Percentiles rank a stretch among this genome's conserved stretches.
phyloP scores from a whole-genome alignment of 176 grass and related monocot genomes.

The Urochloa ruziziensis region DNA sequence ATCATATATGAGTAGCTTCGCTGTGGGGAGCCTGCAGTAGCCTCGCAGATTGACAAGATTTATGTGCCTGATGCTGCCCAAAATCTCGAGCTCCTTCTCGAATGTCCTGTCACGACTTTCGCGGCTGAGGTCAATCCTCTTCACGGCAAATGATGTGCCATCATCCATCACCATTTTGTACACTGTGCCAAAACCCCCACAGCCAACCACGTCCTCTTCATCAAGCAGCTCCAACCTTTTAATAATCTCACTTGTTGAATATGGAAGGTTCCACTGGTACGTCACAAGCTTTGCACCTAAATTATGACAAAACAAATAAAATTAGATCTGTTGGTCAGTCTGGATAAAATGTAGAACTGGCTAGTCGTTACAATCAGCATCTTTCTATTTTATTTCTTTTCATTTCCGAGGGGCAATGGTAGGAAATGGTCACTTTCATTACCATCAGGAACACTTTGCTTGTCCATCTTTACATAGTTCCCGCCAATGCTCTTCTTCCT shows the following conservation, averaged over 20 bases:
- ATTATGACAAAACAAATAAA: not conserved
- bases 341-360: not conserved
- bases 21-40: conserved; percentile 59
- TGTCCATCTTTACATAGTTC: conserved; percentile 81
- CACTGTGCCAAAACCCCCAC: conserved; percentile 84
- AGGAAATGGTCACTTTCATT: conserved; percentile 23
- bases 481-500: conserved; percentile 70
- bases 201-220: conserved; percentile 83
- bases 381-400: not conserved
- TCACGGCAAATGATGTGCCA: conserved; percentile 69
- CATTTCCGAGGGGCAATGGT: not conserved
- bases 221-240: conserved; percentile 81
- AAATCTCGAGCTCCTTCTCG: conserved; percentile 89
- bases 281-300: conserved; percentile 91
- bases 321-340: not conserved
- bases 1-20: conserved; percentile 88
- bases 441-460: conserved; percentile 56
- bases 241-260: conserved; percentile 86
- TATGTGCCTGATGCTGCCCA: conserved; percentile 93
- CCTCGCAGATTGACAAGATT: conserved; percentile 94
- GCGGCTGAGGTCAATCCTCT: conserved; percentile 70
- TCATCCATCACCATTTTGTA: conserved; percentile 98
- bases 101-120: conserved; percentile 58
- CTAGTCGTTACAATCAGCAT: not conserved
- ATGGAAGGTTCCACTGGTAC: conserved; percentile 93